Conservation (phyloP, 2,329 filamentous ascomycete genomes). For the Colletotrichum musicola region DNA sequence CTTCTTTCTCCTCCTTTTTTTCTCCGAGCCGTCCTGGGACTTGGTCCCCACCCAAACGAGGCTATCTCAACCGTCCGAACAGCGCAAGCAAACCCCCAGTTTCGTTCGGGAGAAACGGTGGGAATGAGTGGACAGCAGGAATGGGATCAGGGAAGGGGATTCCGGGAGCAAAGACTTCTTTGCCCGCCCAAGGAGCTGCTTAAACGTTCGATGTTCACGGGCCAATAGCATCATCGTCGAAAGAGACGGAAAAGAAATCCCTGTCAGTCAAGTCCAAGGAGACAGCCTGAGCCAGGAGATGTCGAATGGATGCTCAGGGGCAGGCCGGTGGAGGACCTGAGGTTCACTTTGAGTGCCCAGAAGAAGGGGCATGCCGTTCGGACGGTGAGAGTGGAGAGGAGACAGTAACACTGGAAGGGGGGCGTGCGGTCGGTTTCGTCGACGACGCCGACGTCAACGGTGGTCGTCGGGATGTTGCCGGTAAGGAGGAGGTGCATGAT, state of each 20-base stretch:
- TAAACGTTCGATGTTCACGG: slow-evolving; percentile 18
- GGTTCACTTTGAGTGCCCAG: slow-evolving; percentile 39
- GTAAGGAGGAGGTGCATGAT: slow-evolving; percentile 31
- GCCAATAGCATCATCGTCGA: slow-evolving; percentile 24
- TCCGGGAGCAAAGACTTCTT: slow-evolving; percentile 14
- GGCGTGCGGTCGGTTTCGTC: too few relatives aligned
- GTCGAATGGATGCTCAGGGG: slow-evolving; percentile 33
- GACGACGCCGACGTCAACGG: too few relatives aligned
- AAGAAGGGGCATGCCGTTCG: slow-evolving; percentile 24
- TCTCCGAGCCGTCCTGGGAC: slow-evolving; percentile 12
- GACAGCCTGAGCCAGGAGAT: slow-evolving; percentile 17
- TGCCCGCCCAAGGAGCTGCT: slow-evolving; percentile 11
- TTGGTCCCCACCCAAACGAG: slow-evolving; percentile 11
- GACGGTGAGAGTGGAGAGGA: neutral
- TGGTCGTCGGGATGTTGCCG: slow-evolving; percentile 22
- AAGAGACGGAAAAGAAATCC: slow-evolving; percentile 6
- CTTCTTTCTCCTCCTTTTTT: slow-evolving; percentile 26
- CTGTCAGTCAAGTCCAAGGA: slow-evolving; percentile 5
- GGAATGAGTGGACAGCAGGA: neutral
- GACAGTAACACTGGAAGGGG: too few relatives aligned
- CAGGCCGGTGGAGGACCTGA: slow-evolving; percentile 31
- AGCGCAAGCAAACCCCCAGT: slow-evolving; percentile 4
- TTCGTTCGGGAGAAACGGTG: slow-evolving; percentile 7
- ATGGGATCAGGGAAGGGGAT: slow-evolving; percentile 12
- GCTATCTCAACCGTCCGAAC: slow-evolving; percentile 9